Evolutionary conservation across 768 basidiomycete genomes (phyloP).

Genomic region (Trametes cingulata): DNA sequence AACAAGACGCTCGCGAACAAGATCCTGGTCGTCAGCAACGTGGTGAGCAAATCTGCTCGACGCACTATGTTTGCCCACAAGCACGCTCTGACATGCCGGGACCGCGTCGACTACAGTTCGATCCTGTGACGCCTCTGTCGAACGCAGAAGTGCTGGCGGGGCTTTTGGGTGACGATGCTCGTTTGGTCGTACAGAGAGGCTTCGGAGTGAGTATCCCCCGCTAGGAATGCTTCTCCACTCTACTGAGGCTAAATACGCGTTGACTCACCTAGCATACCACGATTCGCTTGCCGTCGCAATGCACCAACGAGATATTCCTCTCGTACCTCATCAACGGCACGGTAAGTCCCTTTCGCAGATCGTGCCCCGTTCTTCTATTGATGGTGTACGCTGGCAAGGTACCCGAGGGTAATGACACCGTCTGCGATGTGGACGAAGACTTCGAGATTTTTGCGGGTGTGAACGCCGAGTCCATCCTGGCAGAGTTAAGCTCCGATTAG

Average conservation of each 20-base stretch:
- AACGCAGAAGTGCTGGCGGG: background rate
- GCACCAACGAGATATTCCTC: background rate
- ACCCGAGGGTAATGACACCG: background rate
- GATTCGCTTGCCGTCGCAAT: background rate
- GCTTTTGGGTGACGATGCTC: conserved; percentile 1
- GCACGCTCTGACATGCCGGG: too few relatives aligned
- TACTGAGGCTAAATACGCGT: background rate
- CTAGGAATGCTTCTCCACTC: background rate
- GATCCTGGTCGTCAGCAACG: conserved; percentile 9
- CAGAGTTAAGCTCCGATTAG: background rate
- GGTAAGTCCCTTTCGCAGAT: background rate
- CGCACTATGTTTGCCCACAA: too few relatives aligned
- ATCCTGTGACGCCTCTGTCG: conserved; percentile 9
- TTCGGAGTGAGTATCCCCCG: conserved; percentile 1
- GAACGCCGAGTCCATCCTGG: conserved; percentile 22
- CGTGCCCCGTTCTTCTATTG: too few relatives aligned
- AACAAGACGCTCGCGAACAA: conserved; percentile 8
- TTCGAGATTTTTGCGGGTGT: conserved; percentile 2
- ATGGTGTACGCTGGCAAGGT: background rate
- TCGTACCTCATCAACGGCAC: conserved; percentile 9
- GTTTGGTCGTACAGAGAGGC: background rate
- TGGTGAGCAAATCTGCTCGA: background rate
- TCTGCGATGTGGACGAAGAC: conserved; percentile 9
- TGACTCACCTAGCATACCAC: conserved; percentile 1
- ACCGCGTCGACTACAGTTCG: background rate